Evolutionary conservation across 2,329 filamentous ascomycete genomes (phyloP).

Genomic region (Pochonia chlamydosporia): DNA sequence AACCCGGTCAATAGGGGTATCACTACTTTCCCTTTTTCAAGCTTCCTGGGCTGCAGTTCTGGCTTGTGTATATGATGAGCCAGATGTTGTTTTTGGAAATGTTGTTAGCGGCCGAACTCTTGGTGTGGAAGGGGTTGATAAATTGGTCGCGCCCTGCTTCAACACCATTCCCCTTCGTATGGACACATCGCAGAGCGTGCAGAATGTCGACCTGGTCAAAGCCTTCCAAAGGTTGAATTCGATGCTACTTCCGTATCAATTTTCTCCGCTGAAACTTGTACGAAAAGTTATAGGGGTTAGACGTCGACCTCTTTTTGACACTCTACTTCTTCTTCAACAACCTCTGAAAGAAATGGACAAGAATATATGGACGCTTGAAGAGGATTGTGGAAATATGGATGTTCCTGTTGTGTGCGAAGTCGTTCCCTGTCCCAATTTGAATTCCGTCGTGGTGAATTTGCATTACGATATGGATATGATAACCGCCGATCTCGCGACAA

Average conservation of each 20-base stretch:
- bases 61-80: constrained; percentile 43
- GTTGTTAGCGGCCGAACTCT: constrained; percentile 74
- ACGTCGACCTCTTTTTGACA: constrained; percentile 65
- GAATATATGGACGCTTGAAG: constrained; percentile 48
- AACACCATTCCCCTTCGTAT: constrained; percentile 76
- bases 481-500: constrained; percentile 18
- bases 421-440: constrained; percentile 44
- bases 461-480: constrained; percentile 52
- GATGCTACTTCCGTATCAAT: constrained; percentile 60
- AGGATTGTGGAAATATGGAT: constrained; percentile 62
- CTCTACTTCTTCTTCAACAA: constrained; percentile 73
- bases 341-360: constrained; percentile 49
- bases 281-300: constrained; percentile 43
- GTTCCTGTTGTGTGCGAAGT: constrained; percentile 73
- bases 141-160: constrained; percentile 83
- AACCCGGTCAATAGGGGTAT: constrained; percentile 48
- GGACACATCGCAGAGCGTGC: constrained; percentile 38
- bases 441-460: constrained; percentile 53
- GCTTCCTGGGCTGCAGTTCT: constrained; percentile 66
- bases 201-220: constrained; percentile 53
- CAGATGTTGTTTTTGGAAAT: constrained; percentile 81
- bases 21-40: constrained; percentile 64
- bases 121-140: constrained; percentile 58
- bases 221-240: constrained; percentile 57
- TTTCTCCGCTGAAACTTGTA: constrained; percentile 68